phyloP scores from a whole-genome alignment of 768 basidiomycete genomes.

The Amanita inopinata region DNA sequence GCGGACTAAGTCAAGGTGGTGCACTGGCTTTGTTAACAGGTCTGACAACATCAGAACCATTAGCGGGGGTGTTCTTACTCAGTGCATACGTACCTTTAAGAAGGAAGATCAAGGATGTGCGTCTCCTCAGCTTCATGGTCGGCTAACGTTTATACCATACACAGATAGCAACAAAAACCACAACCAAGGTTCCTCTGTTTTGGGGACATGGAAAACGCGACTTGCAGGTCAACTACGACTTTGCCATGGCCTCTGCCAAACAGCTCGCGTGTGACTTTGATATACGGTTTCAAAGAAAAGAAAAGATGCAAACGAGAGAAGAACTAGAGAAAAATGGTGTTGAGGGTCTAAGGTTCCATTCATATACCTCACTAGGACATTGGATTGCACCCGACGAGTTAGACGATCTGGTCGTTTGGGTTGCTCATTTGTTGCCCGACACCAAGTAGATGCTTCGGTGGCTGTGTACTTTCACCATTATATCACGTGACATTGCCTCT shows the following conservation, averaged over 20 bases:
- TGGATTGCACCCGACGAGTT: constrained; percentile 19
- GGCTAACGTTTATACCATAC: background rate
- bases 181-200: constrained; percentile 52
- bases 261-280: constrained; percentile 39
- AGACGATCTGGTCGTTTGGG: constrained; percentile 20
- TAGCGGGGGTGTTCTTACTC: constrained; percentile 50
- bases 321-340: constrained; percentile 10
- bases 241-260: constrained; percentile 36
- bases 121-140: constrained; percentile 9
- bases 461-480: background rate
- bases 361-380: constrained; percentile 20
- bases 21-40: constrained; percentile 50
- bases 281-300: constrained; percentile 21
- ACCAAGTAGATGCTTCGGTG: constrained; percentile 1
- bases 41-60: constrained; percentile 35
- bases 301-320: constrained; percentile 12
- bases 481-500: background rate
- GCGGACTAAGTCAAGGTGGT: constrained; percentile 67
- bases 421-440: constrained; percentile 11
- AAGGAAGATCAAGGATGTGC: constrained; percentile 41
- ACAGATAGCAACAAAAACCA: constrained; percentile 40
- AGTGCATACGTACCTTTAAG: constrained; percentile 57
- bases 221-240: constrained; percentile 40
- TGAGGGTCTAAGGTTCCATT: constrained; percentile 17
- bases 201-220: constrained; percentile 68